A percentile compares a stretch with the other conserved stretches of the same genome.
These are phyloP conservation scores for Melampsora larici-populina DNA, from an alignment of 1,284 basidiomycete genomes.

Conservation along the genomic window DNA sequence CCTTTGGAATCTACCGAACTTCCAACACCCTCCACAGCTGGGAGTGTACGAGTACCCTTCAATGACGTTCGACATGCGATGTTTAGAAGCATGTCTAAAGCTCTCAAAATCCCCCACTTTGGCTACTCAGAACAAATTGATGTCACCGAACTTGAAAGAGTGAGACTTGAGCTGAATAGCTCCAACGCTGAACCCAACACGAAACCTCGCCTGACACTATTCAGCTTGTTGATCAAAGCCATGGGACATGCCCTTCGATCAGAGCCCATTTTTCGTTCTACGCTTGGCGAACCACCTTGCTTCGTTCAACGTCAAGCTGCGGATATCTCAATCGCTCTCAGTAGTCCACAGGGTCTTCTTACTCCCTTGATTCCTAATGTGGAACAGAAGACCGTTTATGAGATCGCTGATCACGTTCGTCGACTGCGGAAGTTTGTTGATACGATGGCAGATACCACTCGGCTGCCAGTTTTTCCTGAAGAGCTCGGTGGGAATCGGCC, in stretches of 20 bases:
- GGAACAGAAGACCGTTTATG: conserved; percentile 64
- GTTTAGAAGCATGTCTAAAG: conserved; percentile 53
- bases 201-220: conserved; percentile 67
- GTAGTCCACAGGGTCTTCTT: conserved; percentile 75
- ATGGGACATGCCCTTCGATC: conserved; percentile 74
- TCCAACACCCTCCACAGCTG: background rate
- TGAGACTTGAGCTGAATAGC: conserved; percentile 56
- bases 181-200: conserved; percentile 50
- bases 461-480: conserved; percentile 63
- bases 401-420: conserved; percentile 65
- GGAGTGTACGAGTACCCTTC: conserved; percentile 46
- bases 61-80: conserved; percentile 52
- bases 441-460: background rate
- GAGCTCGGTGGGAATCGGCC: conserved; percentile 64
- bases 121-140: conserved; percentile 78
- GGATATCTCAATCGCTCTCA: conserved; percentile 72
- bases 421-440: conserved; percentile 63
- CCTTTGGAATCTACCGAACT: background rate
- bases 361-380: conserved; percentile 73
- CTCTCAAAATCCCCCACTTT: conserved; percentile 66
- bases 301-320: conserved; percentile 42
- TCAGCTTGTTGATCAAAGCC: conserved; percentile 81
- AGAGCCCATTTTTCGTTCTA: conserved; percentile 69
- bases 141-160: conserved; percentile 69
- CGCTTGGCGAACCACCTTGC: conserved; percentile 46